A percentile compares a stretch with the other conserved stretches of the same genome.
These are phyloP conservation scores for Astrothelium macrocarpum DNA, from an alignment of 495 filamentous ascomycete genomes.

Conservation along the genomic window DNA sequence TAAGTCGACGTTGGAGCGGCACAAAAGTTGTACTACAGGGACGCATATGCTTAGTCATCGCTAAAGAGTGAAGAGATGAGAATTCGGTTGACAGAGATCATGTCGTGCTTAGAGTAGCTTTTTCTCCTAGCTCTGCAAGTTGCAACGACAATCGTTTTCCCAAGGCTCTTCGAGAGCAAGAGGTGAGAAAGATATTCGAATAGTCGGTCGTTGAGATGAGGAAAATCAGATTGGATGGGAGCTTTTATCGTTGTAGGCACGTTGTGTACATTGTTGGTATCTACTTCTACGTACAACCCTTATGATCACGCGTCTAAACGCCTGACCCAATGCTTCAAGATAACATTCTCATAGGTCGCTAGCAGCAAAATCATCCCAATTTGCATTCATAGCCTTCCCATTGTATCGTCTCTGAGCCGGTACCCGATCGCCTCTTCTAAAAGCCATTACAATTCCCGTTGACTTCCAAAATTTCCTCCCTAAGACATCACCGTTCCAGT, in stretches of 20 bases:
- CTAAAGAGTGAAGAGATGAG: too few relatives aligned
- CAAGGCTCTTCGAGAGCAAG: too few relatives aligned
- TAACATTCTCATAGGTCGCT: neutral
- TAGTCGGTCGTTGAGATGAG: too few relatives aligned
- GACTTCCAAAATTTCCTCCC: neutral
- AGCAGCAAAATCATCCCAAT: constrained; percentile 16
- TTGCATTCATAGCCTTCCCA: neutral
- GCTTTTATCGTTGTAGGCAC: neutral
- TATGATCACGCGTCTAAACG: neutral
- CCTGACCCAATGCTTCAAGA: neutral
- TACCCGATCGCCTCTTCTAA: neutral
- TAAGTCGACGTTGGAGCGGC: too few relatives aligned
- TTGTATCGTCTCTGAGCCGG: neutral
- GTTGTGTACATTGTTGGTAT: constrained; percentile 3
- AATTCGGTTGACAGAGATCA: too few relatives aligned
- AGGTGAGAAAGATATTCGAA: too few relatives aligned
- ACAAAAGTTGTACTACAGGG: too few relatives aligned
- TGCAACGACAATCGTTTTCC: too few relatives aligned
- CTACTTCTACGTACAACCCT: neutral
- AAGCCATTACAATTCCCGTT: neutral
- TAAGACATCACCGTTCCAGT: neutral
- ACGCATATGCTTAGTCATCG: too few relatives aligned
- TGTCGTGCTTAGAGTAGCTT: too few relatives aligned
- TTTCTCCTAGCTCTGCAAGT: too few relatives aligned
- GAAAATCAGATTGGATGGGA: too few relatives aligned